Conservation (phyloP, 1,284 basidiomycete species). For the Sporisorium exsertum region DNA sequence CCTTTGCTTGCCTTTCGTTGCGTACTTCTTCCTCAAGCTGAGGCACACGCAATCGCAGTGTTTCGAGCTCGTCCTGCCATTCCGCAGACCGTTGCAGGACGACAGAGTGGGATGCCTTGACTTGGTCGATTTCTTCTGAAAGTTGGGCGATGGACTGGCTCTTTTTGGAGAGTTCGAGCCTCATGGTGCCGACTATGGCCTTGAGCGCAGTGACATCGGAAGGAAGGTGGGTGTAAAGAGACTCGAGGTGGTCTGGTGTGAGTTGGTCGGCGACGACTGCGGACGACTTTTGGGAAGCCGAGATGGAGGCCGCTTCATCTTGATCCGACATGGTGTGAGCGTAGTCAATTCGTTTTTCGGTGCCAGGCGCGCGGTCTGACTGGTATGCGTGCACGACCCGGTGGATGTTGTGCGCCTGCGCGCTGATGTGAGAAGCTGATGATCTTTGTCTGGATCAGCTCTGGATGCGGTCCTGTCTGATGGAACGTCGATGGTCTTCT, state of each 20-base stretch:
- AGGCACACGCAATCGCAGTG: constrained; percentile 34
- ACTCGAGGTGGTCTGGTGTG: constrained; percentile 45
- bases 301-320: constrained; percentile 30
- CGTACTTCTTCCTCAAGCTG: constrained; percentile 35
- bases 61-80: constrained; percentile 61
- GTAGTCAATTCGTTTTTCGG: background rate
- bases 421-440: background rate
- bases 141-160: constrained; percentile 36
- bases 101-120: constrained; percentile 54
- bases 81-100: constrained; percentile 53
- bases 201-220: constrained; percentile 50
- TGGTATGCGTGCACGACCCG: background rate
- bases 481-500: background rate
- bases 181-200: constrained; percentile 54
- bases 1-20: constrained; percentile 43
- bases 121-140: constrained; percentile 45
- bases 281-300: constrained; percentile 30
- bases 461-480: background rate
- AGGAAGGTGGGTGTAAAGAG: constrained; percentile 47
- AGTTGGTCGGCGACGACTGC: constrained; percentile 22
- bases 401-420: background rate
- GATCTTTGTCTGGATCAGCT: background rate
- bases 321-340: constrained; percentile 29
- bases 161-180: constrained; percentile 46
- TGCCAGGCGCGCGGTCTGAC: too few species aligned